Percentiles rank a stretch among this genome's conserved stretches.
Evolutionary conservation across 163 green algal genomes (phyloP).

Genomic region (Prototheca cutis): DNA sequence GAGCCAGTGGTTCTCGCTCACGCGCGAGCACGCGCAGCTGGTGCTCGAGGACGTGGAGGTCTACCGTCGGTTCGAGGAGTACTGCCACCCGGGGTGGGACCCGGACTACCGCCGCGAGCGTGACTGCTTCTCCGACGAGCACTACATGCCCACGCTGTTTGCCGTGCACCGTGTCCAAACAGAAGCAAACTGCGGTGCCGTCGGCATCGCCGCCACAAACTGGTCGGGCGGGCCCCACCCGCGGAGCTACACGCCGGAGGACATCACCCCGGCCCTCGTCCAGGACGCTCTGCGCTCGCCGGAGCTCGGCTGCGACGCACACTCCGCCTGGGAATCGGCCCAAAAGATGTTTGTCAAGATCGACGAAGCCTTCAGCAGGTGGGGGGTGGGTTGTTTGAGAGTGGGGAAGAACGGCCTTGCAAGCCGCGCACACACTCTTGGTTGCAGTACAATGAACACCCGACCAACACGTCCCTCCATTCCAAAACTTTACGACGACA

Average conservation of each 20-base stretch:
- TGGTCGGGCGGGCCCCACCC: conserved; percentile 25
- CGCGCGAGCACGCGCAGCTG: conserved; percentile 31
- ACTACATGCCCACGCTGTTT: conserved; percentile 69
- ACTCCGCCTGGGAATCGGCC: not conserved
- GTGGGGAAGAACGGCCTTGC: too few relatives aligned
- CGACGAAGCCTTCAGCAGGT: conserved; percentile 1
- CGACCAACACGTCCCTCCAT: too few relatives aligned
- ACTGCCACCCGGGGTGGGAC: conserved; percentile 13
- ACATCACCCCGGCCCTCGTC: not conserved
- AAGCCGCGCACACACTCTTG: too few relatives aligned
- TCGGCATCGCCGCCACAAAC: conserved; percentile 16
- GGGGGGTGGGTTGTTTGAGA: not conserved
- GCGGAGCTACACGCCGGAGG: not conserved
- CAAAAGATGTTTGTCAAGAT: not conserved
- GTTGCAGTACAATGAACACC: too few relatives aligned
- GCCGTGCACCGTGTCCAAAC: conserved; percentile 31
- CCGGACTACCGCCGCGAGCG: not conserved
- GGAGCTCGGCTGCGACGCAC: not conserved
- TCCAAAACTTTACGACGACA: too few relatives aligned
- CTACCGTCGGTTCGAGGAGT: conserved; percentile 46
- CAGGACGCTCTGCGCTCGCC: not conserved
- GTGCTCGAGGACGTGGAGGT: conserved; percentile 29
- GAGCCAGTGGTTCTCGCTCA: conserved; percentile 45
- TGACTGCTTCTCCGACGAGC: conserved; percentile 24
- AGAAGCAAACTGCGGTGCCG: conserved; percentile 30